Evolutionary conservation across 192 early-diverging fungal genomes (phyloP).

Genomic region (Backusella mclennaniae): DNA sequence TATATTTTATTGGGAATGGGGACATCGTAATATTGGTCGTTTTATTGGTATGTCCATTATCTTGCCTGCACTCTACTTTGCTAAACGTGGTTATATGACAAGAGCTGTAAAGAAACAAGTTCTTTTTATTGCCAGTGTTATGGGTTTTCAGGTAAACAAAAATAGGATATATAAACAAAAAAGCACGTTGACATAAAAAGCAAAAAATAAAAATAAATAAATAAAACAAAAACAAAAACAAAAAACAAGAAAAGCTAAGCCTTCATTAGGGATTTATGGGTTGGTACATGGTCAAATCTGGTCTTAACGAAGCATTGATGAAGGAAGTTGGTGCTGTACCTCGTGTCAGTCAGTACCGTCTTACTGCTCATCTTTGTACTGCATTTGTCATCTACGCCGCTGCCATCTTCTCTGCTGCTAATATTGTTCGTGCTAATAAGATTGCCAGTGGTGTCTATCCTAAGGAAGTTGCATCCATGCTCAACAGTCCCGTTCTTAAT

Average conservation of each 20-base stretch:
- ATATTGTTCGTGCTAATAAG: conserved; percentile 70
- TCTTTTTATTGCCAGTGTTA: conserved; percentile 56
- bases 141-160: conserved; percentile 65
- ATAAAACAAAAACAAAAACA: not conserved
- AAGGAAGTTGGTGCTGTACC: conserved; percentile 77
- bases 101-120: conserved; percentile 58
- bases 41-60: conserved; percentile 87
- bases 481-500: conserved; percentile 62
- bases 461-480: conserved; percentile 35
- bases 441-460: conserved; percentile 50
- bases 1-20: conserved; percentile 99
- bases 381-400: conserved; percentile 84
- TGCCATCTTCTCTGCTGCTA: conserved; percentile 75
- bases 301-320: conserved; percentile 80
- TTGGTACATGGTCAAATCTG: conserved; percentile 99
- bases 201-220: not conserved
- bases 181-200: not conserved
- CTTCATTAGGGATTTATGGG: conserved; percentile 77
- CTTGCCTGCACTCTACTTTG: conserved; percentile 87
- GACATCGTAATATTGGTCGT: conserved; percentile 90
- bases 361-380: conserved; percentile 85
- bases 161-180: not conserved
- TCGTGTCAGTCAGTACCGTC: conserved; percentile 92
- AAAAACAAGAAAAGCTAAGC: not conserved
- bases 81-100: conserved; percentile 74